A percentile compares a stretch with the other conserved stretches of the same genome.
phyloP scores from a whole-genome alignment of 148 eudicot species.

The Arctostaphylos glauca region DNA sequence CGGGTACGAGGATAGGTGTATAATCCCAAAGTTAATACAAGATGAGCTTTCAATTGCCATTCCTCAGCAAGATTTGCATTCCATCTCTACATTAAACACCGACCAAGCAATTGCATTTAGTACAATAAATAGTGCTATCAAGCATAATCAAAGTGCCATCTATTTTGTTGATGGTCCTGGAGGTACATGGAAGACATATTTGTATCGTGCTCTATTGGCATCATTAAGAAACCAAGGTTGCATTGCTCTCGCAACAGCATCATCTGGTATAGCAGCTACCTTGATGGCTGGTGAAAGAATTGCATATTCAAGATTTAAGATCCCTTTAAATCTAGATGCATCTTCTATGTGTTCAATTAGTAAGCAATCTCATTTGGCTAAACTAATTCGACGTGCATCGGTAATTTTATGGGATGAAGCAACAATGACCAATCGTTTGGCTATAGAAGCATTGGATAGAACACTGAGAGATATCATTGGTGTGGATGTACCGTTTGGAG shows the following conservation, averaged over 20 bases:
- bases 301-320: too few relatives aligned
- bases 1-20: too few relatives aligned
- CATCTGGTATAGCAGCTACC: too few relatives aligned
- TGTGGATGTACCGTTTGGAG: too few relatives aligned
- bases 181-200: background rate
- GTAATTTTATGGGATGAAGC: too few relatives aligned
- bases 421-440: too few relatives aligned
- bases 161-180: background rate
- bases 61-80: background rate
- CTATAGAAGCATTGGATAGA: too few relatives aligned
- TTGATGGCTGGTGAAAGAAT: too few relatives aligned
- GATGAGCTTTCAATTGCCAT: background rate
- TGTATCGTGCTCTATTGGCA: background rate
- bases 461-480: too few relatives aligned
- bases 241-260: too few relatives aligned
- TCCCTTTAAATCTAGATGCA: background rate
- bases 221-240: background rate
- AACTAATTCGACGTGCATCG: background rate
- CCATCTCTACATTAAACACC: background rate
- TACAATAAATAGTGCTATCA: background rate
- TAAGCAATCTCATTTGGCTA: background rate
- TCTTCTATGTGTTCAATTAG: background rate
- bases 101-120: background rate
- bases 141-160: background rate
- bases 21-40: background rate